Base-by-base conservation (phyloP, 83 land plant genomes). In the Diphasiastrum complanatum region DNA sequence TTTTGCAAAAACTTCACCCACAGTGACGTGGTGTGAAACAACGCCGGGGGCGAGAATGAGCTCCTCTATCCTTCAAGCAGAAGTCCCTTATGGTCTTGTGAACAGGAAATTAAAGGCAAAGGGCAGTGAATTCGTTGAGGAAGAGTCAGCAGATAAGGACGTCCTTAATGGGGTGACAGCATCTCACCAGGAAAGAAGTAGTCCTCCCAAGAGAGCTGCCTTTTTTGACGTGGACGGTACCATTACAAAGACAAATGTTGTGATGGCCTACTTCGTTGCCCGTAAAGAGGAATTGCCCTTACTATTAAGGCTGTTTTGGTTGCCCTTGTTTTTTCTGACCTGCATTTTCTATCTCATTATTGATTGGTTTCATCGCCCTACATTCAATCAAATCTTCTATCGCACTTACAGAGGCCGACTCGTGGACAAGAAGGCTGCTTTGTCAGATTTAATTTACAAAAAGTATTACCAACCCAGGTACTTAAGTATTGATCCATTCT, bases 141-240 rank as follows among this genome's bases (percentile, higher is more conserved):
- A n/a, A n/a, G n/a, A n/a, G n/a, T n/a, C n/a, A n/a, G n/a, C n/a
- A n/a, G n/a, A n/a, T n/a, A n/a, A n/a, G n/a, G n/a, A n/a, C n/a
- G n/a, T n/a, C n/a, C n/a, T n/a, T n/a, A n/a, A n/a, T n/a, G n/a
- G n/a, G n/a, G n/a, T n/a, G n/a, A n/a, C n/a, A n/a, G n/a, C n/a
- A n/a, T n/a, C n/a, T n/a, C n/a, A n/a, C n/a, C n/a, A n/a, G n/a
- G n/a, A n/a, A n/a, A n/a, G n/a, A n/a, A n/a, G n/a, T n/a, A n/a
- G n/a, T n/a, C 46, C 56, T 16, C 30, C 41, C 5, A 63, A 51
- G 24, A 55, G 27, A 19, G 73, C 70, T 4, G 73, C 73, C 0
- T 70, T 70, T 51, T 70, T 70, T 38, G 73, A 70, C 40, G 67
- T 70, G 33, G 73, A 70, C 53, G 73, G 73, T 3, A 70, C 73